These are phyloP conservation scores for Diplodia mutila DNA, from an alignment of 2,329 filamentous ascomycete species.

Conservation along the genomic window DNA sequence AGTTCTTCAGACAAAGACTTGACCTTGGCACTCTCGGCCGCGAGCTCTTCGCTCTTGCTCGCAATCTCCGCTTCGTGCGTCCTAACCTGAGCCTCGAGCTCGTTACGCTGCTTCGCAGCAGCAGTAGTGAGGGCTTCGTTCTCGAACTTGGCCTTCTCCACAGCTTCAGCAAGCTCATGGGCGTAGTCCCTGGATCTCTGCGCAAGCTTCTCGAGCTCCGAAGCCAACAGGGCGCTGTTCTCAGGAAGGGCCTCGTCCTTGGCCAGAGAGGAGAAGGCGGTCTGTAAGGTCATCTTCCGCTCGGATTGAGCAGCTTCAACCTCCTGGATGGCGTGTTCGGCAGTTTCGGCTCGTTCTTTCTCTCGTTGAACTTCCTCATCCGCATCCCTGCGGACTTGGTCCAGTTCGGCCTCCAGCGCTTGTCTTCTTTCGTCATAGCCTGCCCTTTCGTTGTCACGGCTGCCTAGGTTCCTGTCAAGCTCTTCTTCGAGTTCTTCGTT, in stretches of 20 bases:
- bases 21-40: constrained; percentile 52
- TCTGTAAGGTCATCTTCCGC: constrained; percentile 36
- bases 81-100: constrained; percentile 42
- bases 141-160: constrained; percentile 52
- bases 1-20: constrained; percentile 55
- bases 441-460: constrained; percentile 78
- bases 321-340: constrained; percentile 38
- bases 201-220: constrained; percentile 51
- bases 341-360: constrained; percentile 33
- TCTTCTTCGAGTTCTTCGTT: constrained; percentile 92
- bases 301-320: constrained; percentile 49
- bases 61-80: constrained; percentile 44
- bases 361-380: constrained; percentile 54
- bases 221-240: constrained; percentile 44
- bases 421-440: constrained; percentile 70
- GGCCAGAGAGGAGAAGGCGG: constrained; percentile 45
- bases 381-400: constrained; percentile 58
- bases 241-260: constrained; percentile 38
- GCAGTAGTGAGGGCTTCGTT: constrained; percentile 47
- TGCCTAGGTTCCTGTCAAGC: constrained; percentile 80
- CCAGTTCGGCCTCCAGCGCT: constrained; percentile 71
- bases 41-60: constrained; percentile 48
- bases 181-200: constrained; percentile 48
- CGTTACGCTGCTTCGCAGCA: constrained; percentile 46
- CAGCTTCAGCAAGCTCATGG: constrained; percentile 50